Evolutionary conservation across 441 rosid species (phyloP), one percentile per base, ranked within the genome.

Genomic region (Rhodomyrtus psidioides): DNA sequence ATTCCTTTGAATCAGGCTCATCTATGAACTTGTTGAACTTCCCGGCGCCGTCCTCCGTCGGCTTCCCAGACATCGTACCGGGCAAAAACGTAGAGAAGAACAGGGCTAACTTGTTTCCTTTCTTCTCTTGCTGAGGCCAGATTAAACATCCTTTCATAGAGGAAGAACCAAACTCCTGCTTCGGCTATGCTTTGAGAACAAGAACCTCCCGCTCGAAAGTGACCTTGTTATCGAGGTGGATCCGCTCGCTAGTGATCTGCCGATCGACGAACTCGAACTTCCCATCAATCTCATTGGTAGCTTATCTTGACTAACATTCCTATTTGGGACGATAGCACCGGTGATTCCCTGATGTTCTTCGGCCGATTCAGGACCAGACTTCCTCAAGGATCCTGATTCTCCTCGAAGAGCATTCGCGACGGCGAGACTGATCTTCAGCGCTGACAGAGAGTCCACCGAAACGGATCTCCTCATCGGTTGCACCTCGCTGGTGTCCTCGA

Each of bases 381-480:
- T 88, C 55, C 88, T 49, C 53, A 30, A 21, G 27, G 44, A 16
- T 54, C 55, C 88, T 34, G 87, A 75, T 53, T 89, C 89, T 51
- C 82, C 85, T n/a, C 84, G 84, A 82, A 60, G 51, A 84, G 55
- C 82, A 82, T 46, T 87, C 5, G 85, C 86, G 19, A 90, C 81
- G 83, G 86, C 89, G 30, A 89, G 85, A 85, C 83, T 89, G 86
- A 91, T 88, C 87, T 88, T 91, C 46, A 86, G 89, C 86, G 94
- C 94, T 12, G 94, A 91, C 57, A 89, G 81, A 49, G 92, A 92
- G 89, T 92, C 94, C 82, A 91, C 54, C 13, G 96, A 93, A 85
- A 92, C 88, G 46, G 95, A 93, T 89, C 95, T 92, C 84, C 93
- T 88, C 86, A 91, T 85, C 34, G 91, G 86, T 79, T 86, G 91